Evolutionary conservation across 2,329 filamentous ascomycete genomes (phyloP).

Genomic region (Kalmusia sp.): DNA sequence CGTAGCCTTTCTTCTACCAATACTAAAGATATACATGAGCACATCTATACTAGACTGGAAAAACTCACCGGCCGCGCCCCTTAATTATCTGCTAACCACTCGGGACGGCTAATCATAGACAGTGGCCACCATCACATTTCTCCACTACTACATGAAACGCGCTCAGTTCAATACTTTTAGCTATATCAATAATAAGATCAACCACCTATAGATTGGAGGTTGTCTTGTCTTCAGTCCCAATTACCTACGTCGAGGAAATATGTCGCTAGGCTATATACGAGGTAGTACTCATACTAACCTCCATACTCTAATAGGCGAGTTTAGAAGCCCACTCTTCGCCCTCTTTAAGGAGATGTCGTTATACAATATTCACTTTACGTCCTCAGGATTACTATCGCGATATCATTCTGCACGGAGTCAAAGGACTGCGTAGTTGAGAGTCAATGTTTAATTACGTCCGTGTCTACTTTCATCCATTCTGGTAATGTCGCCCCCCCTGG

Average conservation of each 20-base stretch:
- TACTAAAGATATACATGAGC: too few species aligned
- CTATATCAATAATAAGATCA: conserved; percentile 25
- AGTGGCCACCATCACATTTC: conserved; percentile 38
- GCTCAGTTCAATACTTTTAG: conserved; percentile 20
- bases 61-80: conserved; percentile 25
- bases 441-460: too few species aligned
- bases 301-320: conserved; percentile 26
- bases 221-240: conserved; percentile 34
- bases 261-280: conserved; percentile 37
- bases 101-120: conserved; percentile 46
- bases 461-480: too few species aligned
- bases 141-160: conserved; percentile 24
- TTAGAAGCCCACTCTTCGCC: conserved; percentile 25
- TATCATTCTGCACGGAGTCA: conserved; percentile 8
- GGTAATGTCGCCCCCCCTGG: conserved; percentile 2
- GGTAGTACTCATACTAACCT: conserved; percentile 26
- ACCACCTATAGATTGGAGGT: conserved; percentile 27
- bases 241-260: conserved; percentile 39
- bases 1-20: too few species aligned
- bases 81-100: conserved; percentile 30
- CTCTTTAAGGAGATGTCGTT: conserved; percentile 30
- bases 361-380: conserved; percentile 21
- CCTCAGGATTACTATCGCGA: not conserved
- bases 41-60: too few species aligned
- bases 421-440: too few species aligned